These are phyloP conservation scores for Globisporangium splendens DNA, from an alignment of 352 stramenopile genomes.

Conservation along the genomic window DNA sequence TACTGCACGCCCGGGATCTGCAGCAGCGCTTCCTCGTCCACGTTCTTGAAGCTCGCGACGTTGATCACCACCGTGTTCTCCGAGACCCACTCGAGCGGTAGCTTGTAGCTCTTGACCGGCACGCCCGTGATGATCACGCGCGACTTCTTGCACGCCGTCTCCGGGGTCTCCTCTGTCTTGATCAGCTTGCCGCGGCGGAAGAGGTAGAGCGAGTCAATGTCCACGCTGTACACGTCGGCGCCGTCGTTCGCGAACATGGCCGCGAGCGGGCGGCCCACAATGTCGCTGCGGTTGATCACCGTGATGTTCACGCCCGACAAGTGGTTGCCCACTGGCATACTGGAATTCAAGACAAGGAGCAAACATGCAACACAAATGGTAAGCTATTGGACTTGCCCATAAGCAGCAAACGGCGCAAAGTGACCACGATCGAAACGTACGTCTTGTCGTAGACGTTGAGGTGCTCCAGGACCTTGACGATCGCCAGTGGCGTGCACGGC, in stretches of 20 bases:
- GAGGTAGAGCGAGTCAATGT: slow-evolving; percentile 95
- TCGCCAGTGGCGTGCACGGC: slow-evolving; percentile 95
- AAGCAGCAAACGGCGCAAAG: not conserved
- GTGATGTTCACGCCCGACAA: slow-evolving; percentile 88
- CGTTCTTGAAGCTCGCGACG: slow-evolving; percentile 95
- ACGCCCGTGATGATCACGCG: slow-evolving; percentile 95
- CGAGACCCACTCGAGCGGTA: slow-evolving; percentile 91
- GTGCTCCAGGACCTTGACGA: slow-evolving; percentile 94
- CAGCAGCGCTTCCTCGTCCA: slow-evolving; percentile 90
- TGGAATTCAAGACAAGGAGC: slow-evolving; percentile 8
- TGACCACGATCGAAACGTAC: slow-evolving; percentile 15
- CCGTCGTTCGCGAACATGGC: slow-evolving; percentile 95
- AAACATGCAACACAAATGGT: not conserved
- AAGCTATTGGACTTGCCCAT: not conserved
- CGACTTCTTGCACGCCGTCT: slow-evolving; percentile 87
- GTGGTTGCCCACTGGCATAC: slow-evolving; percentile 48
- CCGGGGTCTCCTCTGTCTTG: slow-evolving; percentile 76
- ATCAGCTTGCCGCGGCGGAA: slow-evolving; percentile 92
- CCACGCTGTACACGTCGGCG: slow-evolving; percentile 93
- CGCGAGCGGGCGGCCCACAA: slow-evolving; percentile 93
- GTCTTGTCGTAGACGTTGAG: slow-evolving; percentile 83
- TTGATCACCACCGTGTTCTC: slow-evolving; percentile 94
- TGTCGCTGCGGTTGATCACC: slow-evolving; percentile 97
- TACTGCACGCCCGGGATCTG: slow-evolving; percentile 91
- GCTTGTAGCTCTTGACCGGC: slow-evolving; percentile 91